Percentiles rank a stretch among this genome's conserved stretches.
These are phyloP conservation scores for Albugo candida DNA, from an alignment of 352 stramenopile genomes.

Conservation along the genomic window DNA sequence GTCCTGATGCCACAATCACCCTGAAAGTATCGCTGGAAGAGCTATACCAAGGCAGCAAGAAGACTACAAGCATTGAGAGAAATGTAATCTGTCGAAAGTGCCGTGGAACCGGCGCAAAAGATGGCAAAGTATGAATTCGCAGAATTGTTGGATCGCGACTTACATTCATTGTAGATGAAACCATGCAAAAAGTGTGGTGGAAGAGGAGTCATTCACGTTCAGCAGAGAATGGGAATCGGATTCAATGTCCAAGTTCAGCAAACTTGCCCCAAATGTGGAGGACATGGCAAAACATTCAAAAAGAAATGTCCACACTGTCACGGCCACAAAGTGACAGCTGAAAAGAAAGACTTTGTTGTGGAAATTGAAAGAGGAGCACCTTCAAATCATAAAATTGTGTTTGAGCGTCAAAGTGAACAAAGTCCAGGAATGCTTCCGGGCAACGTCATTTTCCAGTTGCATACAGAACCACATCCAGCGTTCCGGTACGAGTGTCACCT, in stretches of 20 bases:
- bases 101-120: conserved; percentile 59
- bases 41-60: conserved; percentile 68
- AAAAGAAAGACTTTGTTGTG: conserved; percentile 60
- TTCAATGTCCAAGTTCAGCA: conserved; percentile 84
- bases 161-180: conserved; percentile 16
- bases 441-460: conserved; percentile 90
- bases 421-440: conserved; percentile 74
- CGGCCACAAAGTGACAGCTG: conserved; percentile 59
- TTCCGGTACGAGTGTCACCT: conserved; percentile 41
- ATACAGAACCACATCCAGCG: conserved; percentile 69
- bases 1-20: conserved; percentile 53
- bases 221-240: conserved; percentile 63
- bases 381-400: conserved; percentile 68
- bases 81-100: conserved; percentile 78
- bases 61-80: conserved; percentile 38
- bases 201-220: conserved; percentile 47
- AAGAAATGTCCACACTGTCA: conserved; percentile 83
- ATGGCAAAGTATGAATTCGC: conserved; percentile 29
- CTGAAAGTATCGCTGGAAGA: conserved; percentile 66
- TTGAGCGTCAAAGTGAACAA: conserved; percentile 73
- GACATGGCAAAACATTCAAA: conserved; percentile 89
- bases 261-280: conserved; percentile 56
- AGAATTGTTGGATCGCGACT: not conserved
- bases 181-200: conserved; percentile 56
- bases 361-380: conserved; percentile 71